Evolutionary conservation across 768 basidiomycete genomes (phyloP), one percentile per base, ranked within the genome.

Genomic region (Rhodotorula babjevae): DNA sequence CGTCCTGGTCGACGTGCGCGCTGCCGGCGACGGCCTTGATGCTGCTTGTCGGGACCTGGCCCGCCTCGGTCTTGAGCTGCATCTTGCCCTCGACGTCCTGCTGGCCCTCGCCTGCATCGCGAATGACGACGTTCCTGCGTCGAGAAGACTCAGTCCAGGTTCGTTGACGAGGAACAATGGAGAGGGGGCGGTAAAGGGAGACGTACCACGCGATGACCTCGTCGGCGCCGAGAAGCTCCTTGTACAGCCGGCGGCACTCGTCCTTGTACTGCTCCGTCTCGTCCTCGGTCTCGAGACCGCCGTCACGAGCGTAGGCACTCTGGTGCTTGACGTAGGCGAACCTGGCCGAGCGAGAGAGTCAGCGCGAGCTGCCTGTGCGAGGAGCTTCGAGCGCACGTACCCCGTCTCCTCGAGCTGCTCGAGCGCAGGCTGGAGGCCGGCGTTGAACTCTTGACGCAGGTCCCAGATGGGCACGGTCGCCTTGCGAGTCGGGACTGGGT

Each of bases 1-100:
- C 71, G 61, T 72, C 71, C 49, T 72, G 71, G 40, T 72, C 71
- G 23, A 72, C 62, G 31, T 72, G 71, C 3, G 71, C 71, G 10
- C 29, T 23, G 8, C 62, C 58, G 21, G 71, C 66, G 19, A 58
- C 53, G 3, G 71, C 71, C 16, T 64, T 67, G 62, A 65, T 16
- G 31, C 19, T 42, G 4, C 42, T 33, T 6, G 71, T 23, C n/a
- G 71, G 66, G 27, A 62, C 29, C 0, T 12, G 9, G 33, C 36
- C 58, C 50, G 53, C 46, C 52, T 72, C 66, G 3, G 63, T 49
- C 31, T 46, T 40, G 29, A 61, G 59, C 46, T 68, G 71, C 25
- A 36, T 36, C 42, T 29, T 65, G 36, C 63, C 62, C 40, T 55
- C 27, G 25, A 49, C 23, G 50, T 67, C 65, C 9, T n/a, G 27